Percentiles rank a stretch among this genome's conserved stretches.
Conservation (phyloP, 2,329 filamentous ascomycete species). For the Cercospora zeae-maydis region DNA sequence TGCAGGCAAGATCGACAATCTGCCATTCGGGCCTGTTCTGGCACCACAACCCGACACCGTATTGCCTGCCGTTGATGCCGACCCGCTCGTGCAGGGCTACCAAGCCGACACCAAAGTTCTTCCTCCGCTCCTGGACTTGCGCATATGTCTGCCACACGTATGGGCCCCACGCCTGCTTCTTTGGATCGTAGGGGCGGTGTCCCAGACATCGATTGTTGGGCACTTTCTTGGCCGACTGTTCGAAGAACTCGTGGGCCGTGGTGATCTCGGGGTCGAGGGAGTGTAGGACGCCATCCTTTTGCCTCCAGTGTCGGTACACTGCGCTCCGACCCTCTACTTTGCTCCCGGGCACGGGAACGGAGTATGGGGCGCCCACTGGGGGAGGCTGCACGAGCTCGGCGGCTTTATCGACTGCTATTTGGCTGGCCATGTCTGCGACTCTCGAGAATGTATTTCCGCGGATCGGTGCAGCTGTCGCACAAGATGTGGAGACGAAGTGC, state of each 20-base stretch:
- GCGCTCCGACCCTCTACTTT: slow-evolving; percentile 67
- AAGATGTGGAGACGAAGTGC: neutral
- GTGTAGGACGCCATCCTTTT: slow-evolving; percentile 66
- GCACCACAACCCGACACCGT: slow-evolving; percentile 79
- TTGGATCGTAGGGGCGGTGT: slow-evolving; percentile 71
- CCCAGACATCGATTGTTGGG: slow-evolving; percentile 74
- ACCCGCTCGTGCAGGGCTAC: slow-evolving; percentile 74
- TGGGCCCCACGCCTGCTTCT: slow-evolving; percentile 67
- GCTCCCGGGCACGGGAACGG: slow-evolving; percentile 70
- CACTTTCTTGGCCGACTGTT: slow-evolving; percentile 50
- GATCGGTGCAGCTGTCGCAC: slow-evolving; percentile 11
- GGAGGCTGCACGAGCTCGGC: slow-evolving; percentile 59
- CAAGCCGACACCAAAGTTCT: slow-evolving; percentile 80
- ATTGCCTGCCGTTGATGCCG: slow-evolving; percentile 63
- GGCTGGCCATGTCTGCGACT: slow-evolving; percentile 11
- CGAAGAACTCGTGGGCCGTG: slow-evolving; percentile 37
- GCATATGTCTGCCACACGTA: slow-evolving; percentile 83
- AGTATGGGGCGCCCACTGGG: slow-evolving; percentile 72
- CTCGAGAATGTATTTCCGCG: neutral
- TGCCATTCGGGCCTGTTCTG: slow-evolving; percentile 89
- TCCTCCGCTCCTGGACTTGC: slow-evolving; percentile 72
- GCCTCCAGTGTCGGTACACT: slow-evolving; percentile 80
- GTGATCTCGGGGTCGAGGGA: slow-evolving; percentile 62
- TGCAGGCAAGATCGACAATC: slow-evolving; percentile 78
- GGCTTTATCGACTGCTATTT: slow-evolving; percentile 31